These are phyloP conservation scores for Trichoderma sp. DNA, from an alignment of 2,329 filamentous ascomycete genomes.

Conservation along the genomic window DNA sequence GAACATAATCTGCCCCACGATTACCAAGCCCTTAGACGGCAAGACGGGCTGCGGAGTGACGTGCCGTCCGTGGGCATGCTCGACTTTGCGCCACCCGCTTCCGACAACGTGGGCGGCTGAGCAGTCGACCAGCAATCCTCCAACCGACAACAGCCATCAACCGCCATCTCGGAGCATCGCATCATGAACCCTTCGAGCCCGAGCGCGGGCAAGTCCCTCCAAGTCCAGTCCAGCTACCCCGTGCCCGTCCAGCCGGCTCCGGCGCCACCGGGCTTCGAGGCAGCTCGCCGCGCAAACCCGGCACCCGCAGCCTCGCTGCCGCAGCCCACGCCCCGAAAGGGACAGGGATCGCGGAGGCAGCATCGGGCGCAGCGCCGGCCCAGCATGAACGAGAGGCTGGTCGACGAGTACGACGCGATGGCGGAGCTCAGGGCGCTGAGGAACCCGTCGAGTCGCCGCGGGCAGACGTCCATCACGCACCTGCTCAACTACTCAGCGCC, in stretches of 20 bases:
- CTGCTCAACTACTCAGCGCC: constrained; percentile 88
- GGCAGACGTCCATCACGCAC: constrained; percentile 96
- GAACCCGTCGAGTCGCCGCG: constrained; percentile 70
- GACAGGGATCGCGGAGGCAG: constrained; percentile 75
- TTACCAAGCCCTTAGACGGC: constrained; percentile 4
- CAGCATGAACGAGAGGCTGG: constrained; percentile 48
- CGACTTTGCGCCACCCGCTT: constrained; percentile 18
- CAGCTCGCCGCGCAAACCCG: constrained; percentile 51
- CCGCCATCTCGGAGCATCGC: constrained; percentile 12
- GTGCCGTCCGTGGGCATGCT: constrained; percentile 27
- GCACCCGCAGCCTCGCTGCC: constrained; percentile 35
- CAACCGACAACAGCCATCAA: not conserved
- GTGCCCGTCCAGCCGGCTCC: constrained; percentile 47
- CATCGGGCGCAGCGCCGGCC: constrained; percentile 81
- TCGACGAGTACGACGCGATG: constrained; percentile 81
- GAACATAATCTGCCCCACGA: not conserved
- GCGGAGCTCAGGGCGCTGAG: constrained; percentile 69
- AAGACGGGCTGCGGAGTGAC: constrained; percentile 5
- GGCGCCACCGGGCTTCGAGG: constrained; percentile 53
- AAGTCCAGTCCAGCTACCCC: constrained; percentile 47
- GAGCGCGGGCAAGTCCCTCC: constrained; percentile 55
- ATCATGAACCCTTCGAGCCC: constrained; percentile 42
- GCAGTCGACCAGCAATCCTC: constrained; percentile 10
- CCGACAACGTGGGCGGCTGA: constrained; percentile 17
- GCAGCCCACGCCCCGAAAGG: constrained; percentile 65